These are phyloP conservation scores for Saccharum hybrid DNA, from an alignment of 202 grass and related monocot genomes.

Conservation along the genomic window DNA sequence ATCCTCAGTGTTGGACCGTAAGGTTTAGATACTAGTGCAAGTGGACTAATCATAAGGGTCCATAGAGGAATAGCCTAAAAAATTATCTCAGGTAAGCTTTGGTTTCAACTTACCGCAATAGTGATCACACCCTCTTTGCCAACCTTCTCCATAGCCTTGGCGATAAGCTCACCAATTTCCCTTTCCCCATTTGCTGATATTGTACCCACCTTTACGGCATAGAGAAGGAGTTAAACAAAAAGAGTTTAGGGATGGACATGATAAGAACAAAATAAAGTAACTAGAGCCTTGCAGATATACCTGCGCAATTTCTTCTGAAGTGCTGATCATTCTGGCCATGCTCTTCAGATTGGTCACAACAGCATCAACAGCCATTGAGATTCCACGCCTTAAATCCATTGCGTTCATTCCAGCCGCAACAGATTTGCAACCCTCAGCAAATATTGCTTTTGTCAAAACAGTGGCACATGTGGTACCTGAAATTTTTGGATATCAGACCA, in stretches of 20 bases:
- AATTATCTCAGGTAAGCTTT: not conserved
- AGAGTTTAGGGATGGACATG: not conserved
- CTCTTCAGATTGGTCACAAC: slow-evolving; percentile 80
- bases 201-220: slow-evolving; percentile 73
- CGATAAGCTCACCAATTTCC: slow-evolving; percentile 97
- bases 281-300: slow-evolving; percentile 33
- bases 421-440: slow-evolving; percentile 85
- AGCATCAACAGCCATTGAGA: slow-evolving; percentile 92
- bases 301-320: slow-evolving; percentile 89
- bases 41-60: not conserved
- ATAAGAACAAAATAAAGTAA: slow-evolving; percentile 9
- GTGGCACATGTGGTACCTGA: slow-evolving; percentile 92
- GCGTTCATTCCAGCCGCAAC: slow-evolving; percentile 93
- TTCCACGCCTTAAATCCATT: slow-evolving; percentile 92
- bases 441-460: slow-evolving; percentile 87
- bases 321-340: slow-evolving; percentile 89
- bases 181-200: slow-evolving; percentile 98
- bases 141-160: slow-evolving; percentile 99
- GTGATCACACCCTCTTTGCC: slow-evolving; percentile 99
- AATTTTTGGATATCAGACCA: slow-evolving; percentile 4
- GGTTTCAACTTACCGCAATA: slow-evolving; percentile 72
- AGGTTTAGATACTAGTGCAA: not conserved
- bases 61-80: not conserved
- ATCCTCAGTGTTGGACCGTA: not conserved
- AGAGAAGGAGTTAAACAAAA: not conserved